A percentile compares a stretch with the other conserved stretches of the same genome.
Conservation (phyloP, 441 rosid species). For the Euphorbia corollata region DNA sequence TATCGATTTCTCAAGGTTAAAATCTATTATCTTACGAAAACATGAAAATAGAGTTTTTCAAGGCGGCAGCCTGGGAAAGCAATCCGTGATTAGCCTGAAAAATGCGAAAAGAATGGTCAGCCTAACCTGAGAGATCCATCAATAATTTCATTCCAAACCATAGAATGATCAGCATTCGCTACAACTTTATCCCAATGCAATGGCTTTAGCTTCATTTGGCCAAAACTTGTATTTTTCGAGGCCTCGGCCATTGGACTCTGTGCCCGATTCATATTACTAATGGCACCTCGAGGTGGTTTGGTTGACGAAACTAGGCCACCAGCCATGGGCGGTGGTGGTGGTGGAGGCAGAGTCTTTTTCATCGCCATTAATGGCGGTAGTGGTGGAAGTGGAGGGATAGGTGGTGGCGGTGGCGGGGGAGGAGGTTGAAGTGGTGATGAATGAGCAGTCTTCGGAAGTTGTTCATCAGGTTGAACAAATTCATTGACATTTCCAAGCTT, state of each 20-base stretch:
- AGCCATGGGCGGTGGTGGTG: slow-evolving; percentile 21
- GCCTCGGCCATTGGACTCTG: slow-evolving; percentile 23
- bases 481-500: slow-evolving; percentile 2
- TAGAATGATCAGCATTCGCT: slow-evolving; percentile 43
- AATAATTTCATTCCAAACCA: slow-evolving; percentile 62
- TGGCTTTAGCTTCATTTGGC: slow-evolving; percentile 44
- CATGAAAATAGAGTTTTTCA: too few species aligned
- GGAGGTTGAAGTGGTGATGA: not conserved
- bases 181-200: slow-evolving; percentile 64
- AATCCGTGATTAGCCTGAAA: too few species aligned
- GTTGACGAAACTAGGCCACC: slow-evolving; percentile 21
- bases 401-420: slow-evolving; percentile 11
- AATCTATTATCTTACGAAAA: too few species aligned
- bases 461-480: slow-evolving; percentile 9
- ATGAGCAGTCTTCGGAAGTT: slow-evolving; percentile 1
- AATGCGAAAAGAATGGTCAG: too few species aligned
- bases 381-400: slow-evolving; percentile 10
- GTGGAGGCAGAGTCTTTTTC: slow-evolving; percentile 17
- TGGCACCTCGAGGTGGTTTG: slow-evolving; percentile 31
- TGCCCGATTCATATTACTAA: slow-evolving; percentile 15
- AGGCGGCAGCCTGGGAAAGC: too few species aligned
- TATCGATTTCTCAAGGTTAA: too few species aligned
- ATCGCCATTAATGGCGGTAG: slow-evolving; percentile 15
- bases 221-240: slow-evolving; percentile 22
- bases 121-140: slow-evolving; percentile 49